Conservation (phyloP, 495 filamentous ascomycete genomes). For the Apodospora peruviana region DNA sequence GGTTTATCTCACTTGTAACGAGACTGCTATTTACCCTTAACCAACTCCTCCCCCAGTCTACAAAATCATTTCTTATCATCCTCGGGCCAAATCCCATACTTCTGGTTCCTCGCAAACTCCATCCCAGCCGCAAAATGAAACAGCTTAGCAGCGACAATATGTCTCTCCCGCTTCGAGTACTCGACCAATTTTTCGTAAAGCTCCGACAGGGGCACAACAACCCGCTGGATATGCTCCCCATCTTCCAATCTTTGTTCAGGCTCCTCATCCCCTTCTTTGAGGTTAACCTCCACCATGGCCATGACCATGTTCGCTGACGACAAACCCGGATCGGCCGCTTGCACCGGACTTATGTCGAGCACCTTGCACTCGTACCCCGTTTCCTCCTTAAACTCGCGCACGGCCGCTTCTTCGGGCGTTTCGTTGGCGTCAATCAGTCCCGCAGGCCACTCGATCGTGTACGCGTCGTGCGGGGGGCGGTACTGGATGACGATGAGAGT, state of each 20-base stretch:
- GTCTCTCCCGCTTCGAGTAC: slow-evolving; percentile 33
- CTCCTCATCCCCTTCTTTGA: slow-evolving; percentile 51
- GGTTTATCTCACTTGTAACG: too few species aligned
- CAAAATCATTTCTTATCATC: too few species aligned
- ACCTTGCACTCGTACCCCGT: slow-evolving; percentile 62
- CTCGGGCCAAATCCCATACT: slow-evolving; percentile 25
- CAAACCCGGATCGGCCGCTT: slow-evolving; percentile 56
- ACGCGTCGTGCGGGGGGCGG: slow-evolving; percentile 70
- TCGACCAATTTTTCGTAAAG: slow-evolving; percentile 44
- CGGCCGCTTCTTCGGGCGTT: slow-evolving; percentile 69
- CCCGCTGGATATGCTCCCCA: slow-evolving; percentile 77
- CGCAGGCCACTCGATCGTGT: slow-evolving; percentile 78
- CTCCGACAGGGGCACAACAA: slow-evolving; percentile 61
- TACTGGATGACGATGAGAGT: slow-evolving; percentile 57
- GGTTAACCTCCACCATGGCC: slow-evolving; percentile 71
- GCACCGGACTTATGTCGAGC: slow-evolving; percentile 26
- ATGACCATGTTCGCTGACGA: slow-evolving; percentile 76
- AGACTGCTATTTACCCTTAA: too few species aligned
- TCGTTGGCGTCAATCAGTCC: slow-evolving; percentile 77
- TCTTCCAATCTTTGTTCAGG: slow-evolving; percentile 71
- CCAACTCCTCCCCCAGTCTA: too few species aligned
- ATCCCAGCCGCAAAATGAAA: slow-evolving; percentile 42
- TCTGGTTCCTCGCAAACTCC: slow-evolving; percentile 32
- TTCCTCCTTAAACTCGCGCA: slow-evolving; percentile 84
- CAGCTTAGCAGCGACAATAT: slow-evolving; percentile 35